A percentile compares a stretch with the other conserved stretches of the same genome.
Conservation (phyloP, 257 asterid genomes). For the Solanum etuberosum region DNA sequence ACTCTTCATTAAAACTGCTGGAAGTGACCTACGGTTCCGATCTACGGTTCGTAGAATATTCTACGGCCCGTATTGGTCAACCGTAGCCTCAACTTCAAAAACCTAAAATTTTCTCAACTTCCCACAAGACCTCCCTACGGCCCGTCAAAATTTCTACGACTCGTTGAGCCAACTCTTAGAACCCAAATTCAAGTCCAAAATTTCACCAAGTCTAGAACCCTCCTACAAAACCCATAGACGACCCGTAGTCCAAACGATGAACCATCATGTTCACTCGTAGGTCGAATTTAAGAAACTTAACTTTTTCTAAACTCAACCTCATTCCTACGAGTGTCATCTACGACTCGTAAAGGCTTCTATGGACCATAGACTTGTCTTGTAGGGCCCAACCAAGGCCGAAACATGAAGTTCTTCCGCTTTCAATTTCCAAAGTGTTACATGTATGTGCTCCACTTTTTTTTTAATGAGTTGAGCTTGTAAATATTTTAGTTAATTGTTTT, state of each 20-base stretch:
- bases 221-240: not conserved
- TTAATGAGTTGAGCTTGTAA: not conserved
- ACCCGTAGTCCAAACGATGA: not conserved
- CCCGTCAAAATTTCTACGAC: not conserved
- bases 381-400: not conserved
- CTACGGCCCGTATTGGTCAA: not conserved
- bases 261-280: not conserved
- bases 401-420: not conserved
- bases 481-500: not conserved
- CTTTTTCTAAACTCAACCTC: not conserved
- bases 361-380: not conserved
- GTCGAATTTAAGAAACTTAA: not conserved
- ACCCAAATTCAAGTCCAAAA: not conserved
- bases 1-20: not conserved
- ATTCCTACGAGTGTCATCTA: not conserved
- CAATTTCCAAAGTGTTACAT: not conserved
- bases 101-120: not conserved
- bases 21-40: not conserved
- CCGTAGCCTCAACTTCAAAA: not conserved
- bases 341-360: not conserved
- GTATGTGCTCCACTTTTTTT: not conserved
- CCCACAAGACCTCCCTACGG: not conserved
- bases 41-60: not conserved
- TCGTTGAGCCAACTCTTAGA: not conserved
- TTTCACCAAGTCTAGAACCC: not conserved